Conservation (phyloP, 2,329 filamentous ascomycete species). For the Ciborinia camelliae region DNA sequence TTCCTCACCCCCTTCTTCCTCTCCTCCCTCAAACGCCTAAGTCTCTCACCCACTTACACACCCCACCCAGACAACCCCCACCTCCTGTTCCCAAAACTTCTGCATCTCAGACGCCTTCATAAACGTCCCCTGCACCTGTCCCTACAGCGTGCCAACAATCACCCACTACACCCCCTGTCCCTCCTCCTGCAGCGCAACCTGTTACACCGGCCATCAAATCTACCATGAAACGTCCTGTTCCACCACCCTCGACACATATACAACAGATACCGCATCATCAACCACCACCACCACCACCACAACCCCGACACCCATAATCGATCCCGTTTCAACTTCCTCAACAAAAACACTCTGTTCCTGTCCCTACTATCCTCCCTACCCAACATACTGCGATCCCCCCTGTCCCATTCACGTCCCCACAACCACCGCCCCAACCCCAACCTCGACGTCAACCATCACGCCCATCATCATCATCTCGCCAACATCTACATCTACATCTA, state of each 20-base stretch:
- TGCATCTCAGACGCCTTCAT: constrained; percentile 28
- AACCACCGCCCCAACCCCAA: too few species aligned
- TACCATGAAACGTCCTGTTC: constrained; percentile 2
- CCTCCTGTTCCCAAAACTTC: constrained; percentile 13
- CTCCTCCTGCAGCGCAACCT: constrained; percentile 21
- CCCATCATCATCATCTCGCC: too few species aligned
- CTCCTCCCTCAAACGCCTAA: background rate
- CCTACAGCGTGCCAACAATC: constrained; percentile 26
- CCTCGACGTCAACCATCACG: too few species aligned
- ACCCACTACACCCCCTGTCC: constrained; percentile 30
- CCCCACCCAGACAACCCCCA: constrained; percentile 12
- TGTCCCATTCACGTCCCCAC: background rate
- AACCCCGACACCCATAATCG: too few species aligned
- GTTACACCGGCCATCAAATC: constrained; percentile 18
- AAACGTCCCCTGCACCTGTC: constrained; percentile 31
- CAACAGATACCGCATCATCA: too few species aligned
- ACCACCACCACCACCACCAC: background rate
- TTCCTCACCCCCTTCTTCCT: too few species aligned
- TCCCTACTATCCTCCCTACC: too few species aligned
- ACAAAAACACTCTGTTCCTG: too few species aligned
- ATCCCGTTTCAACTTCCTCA: too few species aligned
- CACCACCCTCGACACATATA: background rate
- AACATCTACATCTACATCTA: background rate
- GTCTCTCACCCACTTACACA: background rate
- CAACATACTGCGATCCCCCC: too few species aligned